Evolutionary conservation across 495 filamentous ascomycete genomes (phyloP).

Genomic region (Penicillium nucicola): DNA sequence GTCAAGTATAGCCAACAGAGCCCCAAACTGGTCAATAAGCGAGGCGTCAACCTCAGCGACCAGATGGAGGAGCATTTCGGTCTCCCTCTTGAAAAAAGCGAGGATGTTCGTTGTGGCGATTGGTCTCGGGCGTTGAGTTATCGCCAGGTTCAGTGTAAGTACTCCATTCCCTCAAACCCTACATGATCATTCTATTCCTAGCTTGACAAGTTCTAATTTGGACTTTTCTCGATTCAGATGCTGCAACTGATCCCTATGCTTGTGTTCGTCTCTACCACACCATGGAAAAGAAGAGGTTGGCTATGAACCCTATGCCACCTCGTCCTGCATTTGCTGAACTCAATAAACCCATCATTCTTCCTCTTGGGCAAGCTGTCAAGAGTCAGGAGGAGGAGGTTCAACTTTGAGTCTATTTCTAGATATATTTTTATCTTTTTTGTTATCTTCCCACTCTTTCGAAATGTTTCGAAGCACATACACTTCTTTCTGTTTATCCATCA

Average conservation of each 20-base stretch:
- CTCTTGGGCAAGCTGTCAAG: slow-evolving; percentile 3
- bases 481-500: background rate
- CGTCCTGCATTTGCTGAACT: slow-evolving; percentile 65
- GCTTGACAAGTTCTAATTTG: background rate
- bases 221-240: slow-evolving; percentile 49
- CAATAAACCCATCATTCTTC: slow-evolving; percentile 51
- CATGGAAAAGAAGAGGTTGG: slow-evolving; percentile 62
- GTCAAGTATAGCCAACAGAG: slow-evolving; percentile 58
- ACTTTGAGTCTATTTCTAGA: background rate
- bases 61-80: slow-evolving; percentile 70
- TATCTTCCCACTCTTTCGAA: background rate
- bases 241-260: slow-evolving; percentile 81
- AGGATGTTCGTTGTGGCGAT: slow-evolving; percentile 63
- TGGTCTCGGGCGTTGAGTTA: slow-evolving; percentile 62
- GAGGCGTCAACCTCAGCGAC: slow-evolving; percentile 58
- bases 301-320: slow-evolving; percentile 66
- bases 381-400: slow-evolving; percentile 5
- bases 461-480: too few relatives aligned
- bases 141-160: slow-evolving; percentile 71
- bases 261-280: slow-evolving; percentile 67
- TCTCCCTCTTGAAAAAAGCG: slow-evolving; percentile 73
- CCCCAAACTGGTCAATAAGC: slow-evolving; percentile 58
- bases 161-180: background rate
- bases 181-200: background rate
- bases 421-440: background rate